These are phyloP conservation scores for Hypoxylon sp. DNA, from an alignment of 2,329 filamentous ascomycete species.

Conservation along the genomic window DNA sequence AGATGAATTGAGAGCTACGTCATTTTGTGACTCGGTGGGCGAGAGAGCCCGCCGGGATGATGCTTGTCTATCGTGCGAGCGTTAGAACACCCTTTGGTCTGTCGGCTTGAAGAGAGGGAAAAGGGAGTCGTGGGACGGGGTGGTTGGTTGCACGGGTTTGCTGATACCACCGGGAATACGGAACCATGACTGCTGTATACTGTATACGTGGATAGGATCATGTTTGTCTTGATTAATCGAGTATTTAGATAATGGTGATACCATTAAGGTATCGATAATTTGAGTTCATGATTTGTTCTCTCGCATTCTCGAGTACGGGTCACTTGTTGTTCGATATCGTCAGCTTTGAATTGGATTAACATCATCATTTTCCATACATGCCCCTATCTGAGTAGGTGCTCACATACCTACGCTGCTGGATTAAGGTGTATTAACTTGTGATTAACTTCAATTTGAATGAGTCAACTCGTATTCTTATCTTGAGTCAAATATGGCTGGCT, in stretches of 20 bases:
- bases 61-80: conserved; percentile 2
- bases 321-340: too few relatives aligned
- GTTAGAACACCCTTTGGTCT: not conserved
- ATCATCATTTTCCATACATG: not conserved
- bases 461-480: too few relatives aligned
- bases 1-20: conserved; percentile 16
- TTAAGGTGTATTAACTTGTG: too few relatives aligned
- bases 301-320: too few relatives aligned
- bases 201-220: conserved; percentile 8
- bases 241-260: conserved; percentile 29
- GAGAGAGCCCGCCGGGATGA: not conserved
- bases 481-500: too few relatives aligned
- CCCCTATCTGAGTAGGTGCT: too few relatives aligned
- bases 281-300: too few relatives aligned
- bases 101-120: not conserved
- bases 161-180: conserved; percentile 19
- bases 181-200: conserved; percentile 13
- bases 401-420: too few relatives aligned
- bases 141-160: conserved; percentile 6
- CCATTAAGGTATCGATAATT: conserved; percentile 28
- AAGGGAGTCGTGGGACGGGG: not conserved
- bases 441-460: too few relatives aligned
- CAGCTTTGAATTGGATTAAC: not conserved
- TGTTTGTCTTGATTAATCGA: conserved; percentile 22
- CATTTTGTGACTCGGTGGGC: not conserved